These are phyloP conservation scores for Wickerhamomyces bovis DNA, from an alignment of 805 yeast species.

Conservation along the genomic window DNA sequence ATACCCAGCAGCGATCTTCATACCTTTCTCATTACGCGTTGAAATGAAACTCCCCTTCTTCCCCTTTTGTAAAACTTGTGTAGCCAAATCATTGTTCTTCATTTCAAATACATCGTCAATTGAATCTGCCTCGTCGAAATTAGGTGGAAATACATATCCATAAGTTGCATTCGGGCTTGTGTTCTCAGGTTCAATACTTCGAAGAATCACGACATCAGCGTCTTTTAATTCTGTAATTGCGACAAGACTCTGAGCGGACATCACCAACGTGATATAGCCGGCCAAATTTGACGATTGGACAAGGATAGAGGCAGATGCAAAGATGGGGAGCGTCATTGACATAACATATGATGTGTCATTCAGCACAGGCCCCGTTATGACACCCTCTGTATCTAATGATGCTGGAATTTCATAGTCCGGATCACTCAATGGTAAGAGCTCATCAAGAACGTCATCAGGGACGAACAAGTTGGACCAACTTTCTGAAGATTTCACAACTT, in stretches of 20 bases:
- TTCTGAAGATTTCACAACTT: conserved; percentile 40
- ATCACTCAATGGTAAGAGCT: conserved; percentile 43
- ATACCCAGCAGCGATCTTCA: conserved; percentile 51
- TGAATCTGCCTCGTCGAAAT: conserved; percentile 5
- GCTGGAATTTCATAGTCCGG: conserved; percentile 41
- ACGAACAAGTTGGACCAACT: conserved; percentile 32
- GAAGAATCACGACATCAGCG: conserved; percentile 25
- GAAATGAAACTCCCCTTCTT: conserved; percentile 37
- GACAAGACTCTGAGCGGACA: conserved; percentile 39
- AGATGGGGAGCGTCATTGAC: conserved; percentile 76
- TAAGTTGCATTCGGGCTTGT: conserved; percentile 27
- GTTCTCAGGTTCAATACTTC: conserved; percentile 21
- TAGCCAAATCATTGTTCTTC: conserved; percentile 27
- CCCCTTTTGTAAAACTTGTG: conserved; percentile 30
- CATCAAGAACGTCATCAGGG: conserved; percentile 27
- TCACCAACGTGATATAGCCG: conserved; percentile 64
- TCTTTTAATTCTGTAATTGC: conserved; percentile 35
- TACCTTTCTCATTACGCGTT: conserved; percentile 30
- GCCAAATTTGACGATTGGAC: conserved; percentile 42
- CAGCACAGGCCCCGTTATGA: conserved; percentile 59
- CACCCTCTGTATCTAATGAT: conserved; percentile 38
- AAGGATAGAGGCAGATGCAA: conserved; percentile 64
- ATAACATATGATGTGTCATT: conserved; percentile 44
- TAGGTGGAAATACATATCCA: conserved; percentile 36
- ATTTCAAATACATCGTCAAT: conserved; percentile 23